Evolutionary conservation across 805 yeast genomes (phyloP).

Genomic region (Candida piceae): DNA sequence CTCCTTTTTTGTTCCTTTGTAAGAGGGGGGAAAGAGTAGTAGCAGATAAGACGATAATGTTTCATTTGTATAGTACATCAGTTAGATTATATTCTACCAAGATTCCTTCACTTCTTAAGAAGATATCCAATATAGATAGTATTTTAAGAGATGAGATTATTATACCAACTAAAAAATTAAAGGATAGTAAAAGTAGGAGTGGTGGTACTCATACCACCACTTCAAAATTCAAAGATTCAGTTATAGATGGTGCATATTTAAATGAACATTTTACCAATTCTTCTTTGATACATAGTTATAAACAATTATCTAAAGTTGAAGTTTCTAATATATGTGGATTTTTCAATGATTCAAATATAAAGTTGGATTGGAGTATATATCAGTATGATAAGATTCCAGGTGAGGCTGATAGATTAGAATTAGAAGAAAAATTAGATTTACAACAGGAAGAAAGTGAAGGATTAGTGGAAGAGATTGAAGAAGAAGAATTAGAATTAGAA

Average conservation of each 20-base stretch:
- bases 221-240: too few species aligned
- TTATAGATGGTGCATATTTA: constrained; percentile 19
- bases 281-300: constrained; percentile 8
- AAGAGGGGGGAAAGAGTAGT: too few species aligned
- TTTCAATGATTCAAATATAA: constrained; percentile 42
- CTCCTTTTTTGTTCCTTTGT: too few species aligned
- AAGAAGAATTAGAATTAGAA: constrained; percentile 6
- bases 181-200: too few species aligned
- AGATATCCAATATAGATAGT: constrained; percentile 2
- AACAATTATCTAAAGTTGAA: constrained; percentile 5
- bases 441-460: background rate
- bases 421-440: constrained; percentile 1
- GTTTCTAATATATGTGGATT: constrained; percentile 27
- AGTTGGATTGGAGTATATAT: constrained; percentile 58
- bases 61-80: background rate
- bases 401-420: constrained; percentile 26
- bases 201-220: too few species aligned
- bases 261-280: constrained; percentile 10
- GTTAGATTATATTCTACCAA: background rate
- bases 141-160: background rate
- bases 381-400: constrained; percentile 55
- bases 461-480: constrained; percentile 5
- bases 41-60: too few species aligned
- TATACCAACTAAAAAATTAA: too few species aligned
- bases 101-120: constrained; percentile 1